Evolutionary conservation across 495 filamentous ascomycete genomes (phyloP).

Genomic region (Penicillium riverlandense): DNA sequence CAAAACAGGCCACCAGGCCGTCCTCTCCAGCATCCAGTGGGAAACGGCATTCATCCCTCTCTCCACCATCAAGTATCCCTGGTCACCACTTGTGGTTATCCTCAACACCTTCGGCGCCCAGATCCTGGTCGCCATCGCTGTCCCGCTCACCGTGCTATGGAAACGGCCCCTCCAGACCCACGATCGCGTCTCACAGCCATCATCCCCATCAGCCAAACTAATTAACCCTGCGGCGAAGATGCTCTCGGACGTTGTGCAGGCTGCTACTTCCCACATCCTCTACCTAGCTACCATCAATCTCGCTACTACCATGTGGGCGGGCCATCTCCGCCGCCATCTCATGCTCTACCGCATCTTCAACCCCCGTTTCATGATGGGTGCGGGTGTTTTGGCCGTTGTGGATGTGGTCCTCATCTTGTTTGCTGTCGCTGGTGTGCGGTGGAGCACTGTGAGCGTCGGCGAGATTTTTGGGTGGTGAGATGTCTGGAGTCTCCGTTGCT

Average conservation of each 20-base stretch:
- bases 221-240: constrained; percentile 43
- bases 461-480: constrained; percentile 80
- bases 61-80: constrained; percentile 76
- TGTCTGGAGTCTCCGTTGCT: background rate
- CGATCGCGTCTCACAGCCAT: constrained; percentile 15
- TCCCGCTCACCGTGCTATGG: constrained; percentile 83
- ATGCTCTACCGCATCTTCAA: constrained; percentile 97
- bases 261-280: constrained; percentile 63
- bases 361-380: constrained; percentile 83
- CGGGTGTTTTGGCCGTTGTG: constrained; percentile 61
- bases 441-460: constrained; percentile 66
- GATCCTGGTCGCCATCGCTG: constrained; percentile 68
- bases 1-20: constrained; percentile 95
- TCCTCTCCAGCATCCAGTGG: constrained; percentile 87
- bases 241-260: constrained; percentile 61
- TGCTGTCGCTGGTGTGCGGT: constrained; percentile 61
- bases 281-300: constrained; percentile 76
- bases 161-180: constrained; percentile 51
- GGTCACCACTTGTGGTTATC: constrained; percentile 71
- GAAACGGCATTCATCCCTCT: constrained; percentile 92
- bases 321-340: constrained; percentile 76
- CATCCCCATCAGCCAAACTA: constrained; percentile 16
- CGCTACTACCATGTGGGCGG: constrained; percentile 83
- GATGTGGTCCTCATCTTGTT: constrained; percentile 68
- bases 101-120: constrained; percentile 88